These are phyloP conservation scores for Pichia sorboxylosa DNA, from an alignment of 1,139 yeast genomes.

Conservation along the genomic window DNA sequence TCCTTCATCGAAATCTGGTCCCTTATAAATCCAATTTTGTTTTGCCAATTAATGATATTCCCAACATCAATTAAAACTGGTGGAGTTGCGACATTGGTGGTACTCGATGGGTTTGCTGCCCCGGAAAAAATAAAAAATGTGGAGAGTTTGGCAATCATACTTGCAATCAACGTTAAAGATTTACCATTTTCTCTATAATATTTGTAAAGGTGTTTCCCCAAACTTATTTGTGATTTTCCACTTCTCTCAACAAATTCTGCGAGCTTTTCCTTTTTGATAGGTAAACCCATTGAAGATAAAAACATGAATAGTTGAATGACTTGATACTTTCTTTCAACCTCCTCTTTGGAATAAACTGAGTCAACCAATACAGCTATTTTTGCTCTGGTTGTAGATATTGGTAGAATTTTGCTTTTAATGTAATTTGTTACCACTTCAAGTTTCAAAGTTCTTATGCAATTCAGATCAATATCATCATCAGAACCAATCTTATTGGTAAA, in stretches of 20 bases:
- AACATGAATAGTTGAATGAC: constrained; percentile 31
- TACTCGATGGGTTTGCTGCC: not conserved
- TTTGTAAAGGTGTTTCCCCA: constrained; percentile 29
- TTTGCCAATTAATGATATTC: constrained; percentile 15
- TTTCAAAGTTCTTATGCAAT: constrained; percentile 21
- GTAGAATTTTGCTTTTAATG: constrained; percentile 28
- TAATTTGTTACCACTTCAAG: constrained; percentile 25
- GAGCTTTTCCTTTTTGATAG: constrained; percentile 29
- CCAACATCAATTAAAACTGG: constrained; percentile 11
- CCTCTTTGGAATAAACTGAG: constrained; percentile 26
- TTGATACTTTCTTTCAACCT: constrained; percentile 24
- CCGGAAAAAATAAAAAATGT: constrained; percentile 4
- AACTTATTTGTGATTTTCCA: constrained; percentile 25
- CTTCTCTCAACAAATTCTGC: constrained; percentile 27
- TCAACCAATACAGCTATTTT: constrained; percentile 30
- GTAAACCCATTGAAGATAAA: constrained; percentile 32
- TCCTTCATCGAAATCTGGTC: constrained; percentile 4
- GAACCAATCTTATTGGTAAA: constrained; percentile 26
- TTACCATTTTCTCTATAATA: constrained; percentile 29
- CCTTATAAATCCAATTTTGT: constrained; percentile 11
- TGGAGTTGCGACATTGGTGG: constrained; percentile 2
- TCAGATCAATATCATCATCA: constrained; percentile 26
- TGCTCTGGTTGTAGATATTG: constrained; percentile 27
- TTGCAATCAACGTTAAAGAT: constrained; percentile 15
- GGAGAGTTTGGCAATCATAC: constrained; percentile 15